phyloP scores from a whole-genome alignment of 2,329 filamentous ascomycete species.

The Arthroderma sp. region DNA sequence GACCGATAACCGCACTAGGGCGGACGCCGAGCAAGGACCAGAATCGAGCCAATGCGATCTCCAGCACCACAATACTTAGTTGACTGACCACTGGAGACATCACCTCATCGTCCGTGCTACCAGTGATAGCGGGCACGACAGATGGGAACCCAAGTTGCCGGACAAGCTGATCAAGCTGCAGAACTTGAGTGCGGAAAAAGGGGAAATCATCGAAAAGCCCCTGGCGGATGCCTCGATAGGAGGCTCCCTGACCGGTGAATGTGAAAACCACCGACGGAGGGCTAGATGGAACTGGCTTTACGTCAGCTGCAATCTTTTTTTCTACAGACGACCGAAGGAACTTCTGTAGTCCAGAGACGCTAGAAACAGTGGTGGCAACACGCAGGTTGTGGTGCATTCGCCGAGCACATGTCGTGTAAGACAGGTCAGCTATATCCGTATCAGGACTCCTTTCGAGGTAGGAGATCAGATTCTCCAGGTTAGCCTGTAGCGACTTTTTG shows the following conservation, averaged over 20 bases:
- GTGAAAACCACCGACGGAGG: conserved; percentile 6
- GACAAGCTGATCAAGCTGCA: neutral
- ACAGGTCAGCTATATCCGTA: conserved; percentile 39
- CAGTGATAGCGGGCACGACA: neutral
- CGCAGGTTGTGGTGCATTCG: conserved; percentile 30
- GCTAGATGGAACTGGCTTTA: neutral
- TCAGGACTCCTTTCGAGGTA: conserved; percentile 24
- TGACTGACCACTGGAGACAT: conserved; percentile 16
- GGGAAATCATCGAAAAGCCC: neutral
- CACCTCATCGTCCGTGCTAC: neutral
- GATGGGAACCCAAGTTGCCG: neutral
- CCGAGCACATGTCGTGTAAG: conserved; percentile 54
- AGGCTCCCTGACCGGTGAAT: conserved; percentile 16
- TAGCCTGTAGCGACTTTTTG: conserved; percentile 22
- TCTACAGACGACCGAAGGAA: neutral
- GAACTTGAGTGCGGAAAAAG: neutral
- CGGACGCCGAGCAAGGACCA: conserved; percentile 6
- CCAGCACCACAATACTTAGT: conserved; percentile 29
- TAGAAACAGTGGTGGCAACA: neutral
- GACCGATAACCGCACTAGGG: conserved; percentile 12
- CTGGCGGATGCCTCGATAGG: conserved; percentile 11
- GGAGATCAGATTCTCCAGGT: conserved; percentile 38
- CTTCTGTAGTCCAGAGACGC: neutral
- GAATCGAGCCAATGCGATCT: conserved; percentile 40
- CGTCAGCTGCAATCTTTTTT: neutral